Percentiles rank a stretch among this genome's conserved stretches.
These are phyloP conservation scores for Pyricularia grisea DNA, from an alignment of 2,329 filamentous ascomycete species.

Conservation along the genomic window DNA sequence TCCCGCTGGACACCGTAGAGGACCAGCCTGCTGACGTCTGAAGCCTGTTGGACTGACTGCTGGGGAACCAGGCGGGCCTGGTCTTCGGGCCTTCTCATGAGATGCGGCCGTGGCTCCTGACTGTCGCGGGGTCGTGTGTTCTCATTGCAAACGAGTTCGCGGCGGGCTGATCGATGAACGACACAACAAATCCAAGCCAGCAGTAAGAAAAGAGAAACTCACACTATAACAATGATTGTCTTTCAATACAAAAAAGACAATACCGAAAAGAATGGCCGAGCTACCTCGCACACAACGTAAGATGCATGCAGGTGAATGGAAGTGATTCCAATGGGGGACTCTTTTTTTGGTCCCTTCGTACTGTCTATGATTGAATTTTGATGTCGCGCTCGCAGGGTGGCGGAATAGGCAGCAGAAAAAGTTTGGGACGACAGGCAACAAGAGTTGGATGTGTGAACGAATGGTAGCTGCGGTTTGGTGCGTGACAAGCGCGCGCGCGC, in stretches of 20 bases:
- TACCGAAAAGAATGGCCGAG: not conserved
- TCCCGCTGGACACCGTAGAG: not conserved
- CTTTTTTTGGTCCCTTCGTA: not conserved
- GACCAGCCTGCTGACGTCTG: not conserved
- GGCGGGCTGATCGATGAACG: not conserved
- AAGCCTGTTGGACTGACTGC: not conserved
- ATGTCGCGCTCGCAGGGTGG: not conserved
- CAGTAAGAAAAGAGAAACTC: not conserved
- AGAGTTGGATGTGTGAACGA: not conserved
- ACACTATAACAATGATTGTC: not conserved
- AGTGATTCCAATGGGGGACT: not conserved
- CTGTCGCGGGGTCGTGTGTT: not conserved
- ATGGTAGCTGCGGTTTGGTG: not conserved
- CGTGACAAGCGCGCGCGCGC: not conserved
- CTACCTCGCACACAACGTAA: not conserved
- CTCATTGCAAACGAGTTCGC: not conserved
- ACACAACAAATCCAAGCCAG: not conserved
- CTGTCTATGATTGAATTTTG: not conserved
- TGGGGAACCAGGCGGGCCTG: not conserved
- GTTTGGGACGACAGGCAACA: not conserved
- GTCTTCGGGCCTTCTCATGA: not conserved
- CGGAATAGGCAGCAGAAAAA: not conserved
- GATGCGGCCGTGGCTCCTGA: not conserved
- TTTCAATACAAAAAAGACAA: not conserved
- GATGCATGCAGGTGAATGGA: not conserved